phyloP scores from a whole-genome alignment of 1,139 yeast species.

The Blastobotrys persicus region DNA sequence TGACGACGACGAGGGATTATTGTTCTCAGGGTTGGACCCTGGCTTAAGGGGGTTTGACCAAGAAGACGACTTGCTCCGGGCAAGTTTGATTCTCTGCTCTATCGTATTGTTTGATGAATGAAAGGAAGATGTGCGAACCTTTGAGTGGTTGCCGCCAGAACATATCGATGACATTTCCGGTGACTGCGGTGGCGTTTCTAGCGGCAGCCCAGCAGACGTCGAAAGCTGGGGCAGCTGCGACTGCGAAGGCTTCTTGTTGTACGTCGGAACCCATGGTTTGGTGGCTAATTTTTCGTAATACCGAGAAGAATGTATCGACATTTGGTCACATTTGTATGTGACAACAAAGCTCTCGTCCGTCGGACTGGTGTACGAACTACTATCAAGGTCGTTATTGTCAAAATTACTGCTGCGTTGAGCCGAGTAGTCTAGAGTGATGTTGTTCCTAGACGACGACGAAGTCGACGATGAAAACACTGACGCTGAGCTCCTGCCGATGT shows the following conservation, averaged over 20 bases:
- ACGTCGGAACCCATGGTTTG: constrained; percentile 18
- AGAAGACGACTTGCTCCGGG: neutral
- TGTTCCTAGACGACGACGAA: neutral
- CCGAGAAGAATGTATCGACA: constrained; percentile 11
- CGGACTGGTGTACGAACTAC: constrained; percentile 8
- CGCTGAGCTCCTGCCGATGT: neutral
- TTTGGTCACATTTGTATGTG: constrained; percentile 13
- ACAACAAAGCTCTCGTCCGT: constrained; percentile 11
- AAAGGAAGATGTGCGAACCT: constrained; percentile 10
- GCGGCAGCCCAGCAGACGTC: constrained; percentile 2
- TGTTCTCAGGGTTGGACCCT: too few relatives aligned
- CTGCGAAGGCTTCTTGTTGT: constrained; percentile 9
- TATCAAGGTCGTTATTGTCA: constrained; percentile 3
- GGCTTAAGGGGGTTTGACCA: neutral
- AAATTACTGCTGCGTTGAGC: neutral
- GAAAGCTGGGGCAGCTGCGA: constrained; percentile 13
- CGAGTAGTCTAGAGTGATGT: neutral
- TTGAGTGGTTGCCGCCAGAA: constrained; percentile 1
- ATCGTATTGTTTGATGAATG: too few relatives aligned
- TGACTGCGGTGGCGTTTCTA: constrained; percentile 14
- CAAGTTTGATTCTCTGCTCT: neutral
- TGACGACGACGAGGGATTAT: neutral
- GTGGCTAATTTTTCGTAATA: constrained; percentile 19
- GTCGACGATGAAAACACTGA: constrained; percentile 3
- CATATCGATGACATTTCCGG: constrained; percentile 8